Percentiles rank a stretch among this genome's conserved stretches.
These are phyloP conservation scores for Phlegmacium glaucopus DNA, from an alignment of 768 basidiomycete species.

Conservation along the genomic window DNA sequence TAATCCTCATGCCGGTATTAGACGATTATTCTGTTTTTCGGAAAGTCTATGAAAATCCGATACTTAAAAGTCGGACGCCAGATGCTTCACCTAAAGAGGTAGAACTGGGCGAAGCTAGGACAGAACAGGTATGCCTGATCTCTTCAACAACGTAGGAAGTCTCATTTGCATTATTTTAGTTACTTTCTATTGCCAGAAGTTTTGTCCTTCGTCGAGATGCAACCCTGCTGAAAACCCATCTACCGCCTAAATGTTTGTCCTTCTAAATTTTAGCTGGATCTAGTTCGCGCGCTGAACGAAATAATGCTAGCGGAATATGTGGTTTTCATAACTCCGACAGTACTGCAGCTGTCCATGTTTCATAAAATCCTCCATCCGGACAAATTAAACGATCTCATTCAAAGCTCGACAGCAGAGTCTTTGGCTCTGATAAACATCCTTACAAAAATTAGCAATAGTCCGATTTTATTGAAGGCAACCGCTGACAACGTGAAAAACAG, in stretches of 20 bases:
- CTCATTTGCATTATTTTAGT: slow-evolving; percentile 33
- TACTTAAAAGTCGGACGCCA: slow-evolving; percentile 80
- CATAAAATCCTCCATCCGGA: slow-evolving; percentile 69
- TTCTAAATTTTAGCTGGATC: neutral
- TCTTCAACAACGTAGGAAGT: neutral
- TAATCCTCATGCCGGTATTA: slow-evolving; percentile 22
- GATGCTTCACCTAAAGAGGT: slow-evolving; percentile 68
- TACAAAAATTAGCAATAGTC: slow-evolving; percentile 92
- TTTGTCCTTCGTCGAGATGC: slow-evolving; percentile 92
- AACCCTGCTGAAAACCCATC: slow-evolving; percentile 71
- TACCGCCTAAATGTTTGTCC: slow-evolving; percentile 86
- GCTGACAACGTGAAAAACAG: slow-evolving; percentile 56
- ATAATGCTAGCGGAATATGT: slow-evolving; percentile 82
- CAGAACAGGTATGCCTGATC: slow-evolving; percentile 55
- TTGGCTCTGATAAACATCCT: slow-evolving; percentile 77
- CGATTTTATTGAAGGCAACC: slow-evolving; percentile 80
- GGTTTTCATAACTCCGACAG: slow-evolving; percentile 90
- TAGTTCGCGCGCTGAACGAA: neutral
- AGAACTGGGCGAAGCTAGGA: slow-evolving; percentile 75
- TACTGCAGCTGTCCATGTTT: slow-evolving; percentile 80
- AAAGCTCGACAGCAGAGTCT: slow-evolving; percentile 71
- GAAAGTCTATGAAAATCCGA: slow-evolving; percentile 82
- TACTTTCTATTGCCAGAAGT: slow-evolving; percentile 70
- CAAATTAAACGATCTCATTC: slow-evolving; percentile 63
- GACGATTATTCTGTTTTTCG: slow-evolving; percentile 77